These are phyloP conservation scores for Alternaria arbusti DNA, from an alignment of 2,329 filamentous ascomycete genomes.

Conservation along the genomic window DNA sequence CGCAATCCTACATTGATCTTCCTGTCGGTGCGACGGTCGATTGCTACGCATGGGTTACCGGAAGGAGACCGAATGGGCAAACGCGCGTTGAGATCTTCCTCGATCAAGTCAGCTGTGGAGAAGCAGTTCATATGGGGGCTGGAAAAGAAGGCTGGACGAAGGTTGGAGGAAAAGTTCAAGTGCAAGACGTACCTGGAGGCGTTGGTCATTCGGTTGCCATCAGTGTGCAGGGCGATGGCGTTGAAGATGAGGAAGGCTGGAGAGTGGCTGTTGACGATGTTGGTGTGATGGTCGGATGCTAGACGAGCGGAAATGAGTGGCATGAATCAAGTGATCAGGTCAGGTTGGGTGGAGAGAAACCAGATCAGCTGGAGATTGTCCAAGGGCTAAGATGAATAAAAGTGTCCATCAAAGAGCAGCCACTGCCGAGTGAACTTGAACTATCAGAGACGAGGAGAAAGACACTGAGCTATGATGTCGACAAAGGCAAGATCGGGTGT, in stretches of 20 bases:
- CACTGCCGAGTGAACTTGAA: background rate
- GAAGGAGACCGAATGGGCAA: conserved; percentile 4
- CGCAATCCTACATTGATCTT: conserved; percentile 18
- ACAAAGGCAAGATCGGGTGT: background rate
- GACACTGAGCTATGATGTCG: background rate
- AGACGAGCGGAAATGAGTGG: background rate
- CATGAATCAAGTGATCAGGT: background rate
- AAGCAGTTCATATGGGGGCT: background rate
- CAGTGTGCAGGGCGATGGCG: conserved; percentile 19
- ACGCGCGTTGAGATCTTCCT: conserved; percentile 24
- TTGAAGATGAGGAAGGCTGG: conserved; percentile 11
- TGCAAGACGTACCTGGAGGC: conserved; percentile 2
- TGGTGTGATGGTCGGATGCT: conserved; percentile 16
- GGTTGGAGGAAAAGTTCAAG: conserved; percentile 11
- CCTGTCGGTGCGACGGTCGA: background rate
- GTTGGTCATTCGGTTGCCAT: conserved; percentile 19
- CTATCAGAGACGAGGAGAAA: background rate
- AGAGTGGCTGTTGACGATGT: conserved; percentile 25
- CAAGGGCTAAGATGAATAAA: background rate
- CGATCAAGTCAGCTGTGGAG: conserved; percentile 21
- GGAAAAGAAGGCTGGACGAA: conserved; percentile 14
- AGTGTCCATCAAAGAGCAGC: background rate
- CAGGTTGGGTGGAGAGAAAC: background rate
- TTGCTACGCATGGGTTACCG: conserved; percentile 21
- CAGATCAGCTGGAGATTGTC: no score